Base-by-base conservation (phyloP, 495 filamentous ascomycete genomes). In the Poronia punctata region DNA sequence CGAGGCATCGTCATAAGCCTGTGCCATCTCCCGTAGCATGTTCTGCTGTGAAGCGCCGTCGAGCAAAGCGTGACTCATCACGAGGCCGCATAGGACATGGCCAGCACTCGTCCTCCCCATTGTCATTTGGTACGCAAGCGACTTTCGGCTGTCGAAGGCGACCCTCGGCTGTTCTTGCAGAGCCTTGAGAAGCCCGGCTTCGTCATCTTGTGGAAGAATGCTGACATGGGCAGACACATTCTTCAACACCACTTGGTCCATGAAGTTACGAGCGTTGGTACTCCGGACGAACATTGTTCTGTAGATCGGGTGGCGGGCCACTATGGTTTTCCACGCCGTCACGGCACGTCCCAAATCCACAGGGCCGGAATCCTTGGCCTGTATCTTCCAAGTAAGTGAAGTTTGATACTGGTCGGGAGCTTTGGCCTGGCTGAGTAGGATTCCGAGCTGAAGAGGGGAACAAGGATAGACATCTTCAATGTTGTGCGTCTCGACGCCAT, bases 221-320 rank as follows among this genome's bases (percentile, higher is more conserved):
- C 2, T 9, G 2, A 31, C 3, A 7, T 31, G 5, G 15, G 12
- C 7, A 3, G 28, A 31, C n/a, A 31, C 12, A 3, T 10, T 2
- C 12, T 31, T 31, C 28, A 31, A 5, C 5, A 75, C 70, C 9
- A 77, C 51, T 46, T 79, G 75, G 26, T 77, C 72, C 30, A 75
- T 71, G 0, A 68, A 63, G 5, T 67, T 67, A 15, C 64, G 66
- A 17, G 60, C 64, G 46, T 62, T 67, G 18, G 59, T 63, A 49
- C 66, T 74, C 31, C 74, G 64, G 16, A 74, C 52, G 46, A 79
- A 78, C 2, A 69, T 46, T 0, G 74, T 77, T 32, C 76, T 51
- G 4, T 78, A 54, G 2, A 71, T 56, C 6, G 74, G 60, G 36
- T 83, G 78, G 6, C 70, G 66, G 12, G 63, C 54, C 7, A 79